Conservation (phyloP, 345 rosid species). For the Eutrema yunnanense region DNA sequence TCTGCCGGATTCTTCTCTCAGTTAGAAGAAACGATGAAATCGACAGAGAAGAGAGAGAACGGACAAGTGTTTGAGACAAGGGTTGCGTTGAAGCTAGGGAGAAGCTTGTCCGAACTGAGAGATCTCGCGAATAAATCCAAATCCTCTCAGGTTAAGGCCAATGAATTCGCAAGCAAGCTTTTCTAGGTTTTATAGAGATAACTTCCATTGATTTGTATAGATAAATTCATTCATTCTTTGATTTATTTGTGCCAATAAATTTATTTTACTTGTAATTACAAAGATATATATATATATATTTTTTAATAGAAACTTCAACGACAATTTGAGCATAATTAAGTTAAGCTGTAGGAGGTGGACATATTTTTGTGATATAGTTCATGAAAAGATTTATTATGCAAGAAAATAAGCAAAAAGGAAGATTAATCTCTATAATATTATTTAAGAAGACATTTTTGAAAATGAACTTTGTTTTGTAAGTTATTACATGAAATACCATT, state of each 20-base stretch:
- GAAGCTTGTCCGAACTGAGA: conserved; percentile 33
- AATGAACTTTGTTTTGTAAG: too few species aligned
- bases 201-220: conserved; percentile 21
- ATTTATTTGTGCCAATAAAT: background rate
- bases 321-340: background rate
- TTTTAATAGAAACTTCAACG: background rate
- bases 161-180: conserved; percentile 37
- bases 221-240: conserved; percentile 24
- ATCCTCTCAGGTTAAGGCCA: conserved; percentile 13
- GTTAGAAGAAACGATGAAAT: conserved; percentile 28
- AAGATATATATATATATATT: background rate
- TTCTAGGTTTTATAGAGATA: conserved; percentile 24
- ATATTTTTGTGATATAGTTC: background rate
- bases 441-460: too few species aligned
- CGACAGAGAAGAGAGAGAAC: conserved; percentile 23
- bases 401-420: too few species aligned
- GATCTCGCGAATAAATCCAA: conserved; percentile 26
- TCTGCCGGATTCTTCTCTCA: conserved; percentile 29
- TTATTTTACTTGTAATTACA: background rate
- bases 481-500: too few species aligned
- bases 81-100: conserved; percentile 33
- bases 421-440: too few species aligned
- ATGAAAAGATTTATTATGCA: too few species aligned
- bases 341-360: background rate
- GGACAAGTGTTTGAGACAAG: conserved; percentile 32